Conservation (phyloP, 208 protist genomes). For the Balamuthia mandrillaris region DNA sequence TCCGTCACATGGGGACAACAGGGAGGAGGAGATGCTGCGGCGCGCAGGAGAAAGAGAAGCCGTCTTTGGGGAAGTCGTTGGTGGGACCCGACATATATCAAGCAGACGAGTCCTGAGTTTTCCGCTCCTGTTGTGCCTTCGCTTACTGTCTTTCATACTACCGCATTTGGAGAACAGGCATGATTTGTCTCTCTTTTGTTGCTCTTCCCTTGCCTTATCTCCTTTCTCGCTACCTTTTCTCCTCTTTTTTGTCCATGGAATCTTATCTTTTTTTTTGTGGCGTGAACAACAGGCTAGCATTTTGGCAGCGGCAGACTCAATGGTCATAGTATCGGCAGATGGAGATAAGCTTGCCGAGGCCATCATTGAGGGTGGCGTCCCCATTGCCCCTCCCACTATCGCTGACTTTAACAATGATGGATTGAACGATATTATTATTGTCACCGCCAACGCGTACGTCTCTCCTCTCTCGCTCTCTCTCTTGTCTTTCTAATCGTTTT, state of each 20-base stretch:
- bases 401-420: constrained; percentile 62
- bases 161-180: background rate
- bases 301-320: too few species aligned
- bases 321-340: too few species aligned
- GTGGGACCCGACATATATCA: background rate
- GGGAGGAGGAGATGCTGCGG: background rate
- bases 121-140: background rate
- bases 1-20: background rate
- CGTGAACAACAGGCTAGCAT: too few species aligned
- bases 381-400: constrained; percentile 40
- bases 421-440: constrained; percentile 52
- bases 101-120: background rate
- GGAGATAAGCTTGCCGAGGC: too few species aligned
- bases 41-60: background rate
- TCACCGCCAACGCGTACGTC: constrained; percentile 39
- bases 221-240: too few species aligned
- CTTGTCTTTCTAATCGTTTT: too few species aligned
- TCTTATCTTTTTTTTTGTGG: too few species aligned
- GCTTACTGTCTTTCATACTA: background rate
- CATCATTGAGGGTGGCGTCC: too few species aligned
- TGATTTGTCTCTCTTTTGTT: too few species aligned
- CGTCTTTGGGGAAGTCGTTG: background rate
- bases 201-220: too few species aligned
- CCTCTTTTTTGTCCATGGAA: too few species aligned
- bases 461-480: too few species aligned